These are phyloP conservation scores for Mycogone perniciosa DNA, from an alignment of 2,329 filamentous ascomycete species.

Conservation along the genomic window DNA sequence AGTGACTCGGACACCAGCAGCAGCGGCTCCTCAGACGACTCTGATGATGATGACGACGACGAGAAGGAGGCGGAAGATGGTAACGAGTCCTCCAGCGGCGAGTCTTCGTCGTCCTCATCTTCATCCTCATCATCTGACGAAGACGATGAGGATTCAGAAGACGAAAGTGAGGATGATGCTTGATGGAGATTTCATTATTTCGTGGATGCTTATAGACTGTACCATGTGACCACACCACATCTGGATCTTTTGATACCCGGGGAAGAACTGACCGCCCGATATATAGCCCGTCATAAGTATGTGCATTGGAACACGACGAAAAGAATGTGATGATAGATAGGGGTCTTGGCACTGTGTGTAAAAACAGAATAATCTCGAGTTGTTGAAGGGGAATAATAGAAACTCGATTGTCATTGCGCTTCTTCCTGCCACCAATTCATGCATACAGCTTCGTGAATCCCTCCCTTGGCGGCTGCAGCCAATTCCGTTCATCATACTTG, in stretches of 20 bases:
- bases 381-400: neutral
- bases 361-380: neutral
- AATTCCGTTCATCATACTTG: slow-evolving; percentile 80
- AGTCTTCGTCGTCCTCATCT: slow-evolving; percentile 35
- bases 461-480: slow-evolving; percentile 76
- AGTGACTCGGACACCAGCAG: slow-evolving; percentile 28
- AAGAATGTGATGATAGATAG: slow-evolving; percentile 1
- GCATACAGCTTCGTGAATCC: slow-evolving; percentile 68
- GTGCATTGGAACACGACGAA: slow-evolving; percentile 1
- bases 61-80: slow-evolving; percentile 16
- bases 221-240: slow-evolving; percentile 8
- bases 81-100: slow-evolving; percentile 35
- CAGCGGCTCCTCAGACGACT: slow-evolving; percentile 30
- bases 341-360: neutral
- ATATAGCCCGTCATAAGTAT: slow-evolving; percentile 1
- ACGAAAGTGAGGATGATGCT: slow-evolving; percentile 18
- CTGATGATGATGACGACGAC: slow-evolving; percentile 23
- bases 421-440: slow-evolving; percentile 16
- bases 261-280: neutral
- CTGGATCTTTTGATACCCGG: slow-evolving; percentile 17
- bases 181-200: neutral
- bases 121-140: slow-evolving; percentile 30
- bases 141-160: slow-evolving; percentile 16
- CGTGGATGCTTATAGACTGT: slow-evolving; percentile 18
- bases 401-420: neutral